Evolutionary conservation across 2,329 filamentous ascomycete species (phyloP), one percentile per base, ranked within the genome.

Genomic region (Chalaropsis thielavioides): DNA sequence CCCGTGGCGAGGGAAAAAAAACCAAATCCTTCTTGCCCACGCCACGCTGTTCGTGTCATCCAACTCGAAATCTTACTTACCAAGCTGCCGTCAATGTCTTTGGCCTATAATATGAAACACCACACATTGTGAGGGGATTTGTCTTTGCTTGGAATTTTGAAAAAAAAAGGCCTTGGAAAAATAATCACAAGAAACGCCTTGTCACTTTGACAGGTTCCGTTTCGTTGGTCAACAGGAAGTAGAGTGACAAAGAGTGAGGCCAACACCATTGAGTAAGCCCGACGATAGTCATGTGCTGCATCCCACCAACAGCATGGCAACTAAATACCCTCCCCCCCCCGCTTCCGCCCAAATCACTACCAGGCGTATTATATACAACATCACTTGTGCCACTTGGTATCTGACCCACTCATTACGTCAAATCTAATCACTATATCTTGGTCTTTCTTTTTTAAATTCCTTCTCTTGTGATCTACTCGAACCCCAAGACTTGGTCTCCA

Each of bases 61-160:
- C 46, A 58, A 38, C 54, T 38, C 54, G n/a, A 58, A 58, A 35
- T 58, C 54, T 38, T 58, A n/a, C 54, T 38, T 58, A n/a, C 54
- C 27, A 35, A 10, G n/a, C 43, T 19, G 15, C 15, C 15, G 43
- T n/a, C 5, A 5, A n/a, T 44, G 13, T 46, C n/a, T 19, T 46
- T 46, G 43, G 4, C 5, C n/a, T 19, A 46, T n/a, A 46, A 4
- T 44, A 7, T 13, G n/a, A n/a, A n/a, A 11, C 35, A 8, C 35
- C 35, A 38, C 31, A 17, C 2, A 46, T 19, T 46, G 43, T 8
- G 43, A 46, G 43, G 15, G 43, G 43, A 19, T n/a, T 46, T 46
- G 15, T 46, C 43, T 46, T 46, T 17, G 15, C 43, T n/a, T 46
- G 43, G n/a, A n/a, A n/a, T n/a, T n/a, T n/a, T n/a, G n/a, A n/a